Conservation (phyloP, 1,284 basidiomycete genomes). For the Moesziomyces parantarcticus region DNA sequence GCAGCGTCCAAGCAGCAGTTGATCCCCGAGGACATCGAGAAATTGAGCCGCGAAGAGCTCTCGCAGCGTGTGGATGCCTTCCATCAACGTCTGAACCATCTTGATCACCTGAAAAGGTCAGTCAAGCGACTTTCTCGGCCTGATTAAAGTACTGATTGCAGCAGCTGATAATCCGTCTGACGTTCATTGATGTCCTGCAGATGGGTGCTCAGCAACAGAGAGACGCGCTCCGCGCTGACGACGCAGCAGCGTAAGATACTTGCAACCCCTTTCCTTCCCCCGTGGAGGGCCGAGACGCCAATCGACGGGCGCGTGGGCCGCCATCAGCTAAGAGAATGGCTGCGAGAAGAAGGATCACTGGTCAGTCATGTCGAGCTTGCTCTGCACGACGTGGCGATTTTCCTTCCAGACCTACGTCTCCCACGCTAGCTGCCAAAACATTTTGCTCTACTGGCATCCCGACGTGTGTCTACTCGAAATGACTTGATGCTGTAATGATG, state of each 20-base stretch:
- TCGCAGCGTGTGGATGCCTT: not conserved
- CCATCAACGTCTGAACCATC: not conserved
- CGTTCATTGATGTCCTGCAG: not conserved
- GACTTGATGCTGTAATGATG: too few relatives aligned
- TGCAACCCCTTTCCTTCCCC: constrained; percentile 7
- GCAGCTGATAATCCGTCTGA: not conserved
- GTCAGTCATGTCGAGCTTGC: not conserved
- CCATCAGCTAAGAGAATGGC: not conserved
- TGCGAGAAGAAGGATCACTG: not conserved
- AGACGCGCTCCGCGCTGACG: constrained; percentile 2
- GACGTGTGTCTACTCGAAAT: too few relatives aligned
- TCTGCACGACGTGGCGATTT: not conserved
- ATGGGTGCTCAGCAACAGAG: constrained; percentile 5
- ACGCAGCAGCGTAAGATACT: not conserved
- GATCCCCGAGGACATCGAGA: not conserved
- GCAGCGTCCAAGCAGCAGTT: not conserved
- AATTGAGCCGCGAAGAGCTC: not conserved
- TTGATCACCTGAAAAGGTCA: constrained; percentile 6
- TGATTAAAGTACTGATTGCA: not conserved
- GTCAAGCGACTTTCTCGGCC: not conserved
- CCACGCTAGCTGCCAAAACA: not conserved
- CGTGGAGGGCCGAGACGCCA: not conserved
- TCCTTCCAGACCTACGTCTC: not conserved
- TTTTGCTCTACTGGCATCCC: too few relatives aligned
- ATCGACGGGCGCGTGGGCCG: not conserved